Conservation (phyloP, 2,329 filamentous ascomycete species). For the Colletotrichum eleusines region DNA sequence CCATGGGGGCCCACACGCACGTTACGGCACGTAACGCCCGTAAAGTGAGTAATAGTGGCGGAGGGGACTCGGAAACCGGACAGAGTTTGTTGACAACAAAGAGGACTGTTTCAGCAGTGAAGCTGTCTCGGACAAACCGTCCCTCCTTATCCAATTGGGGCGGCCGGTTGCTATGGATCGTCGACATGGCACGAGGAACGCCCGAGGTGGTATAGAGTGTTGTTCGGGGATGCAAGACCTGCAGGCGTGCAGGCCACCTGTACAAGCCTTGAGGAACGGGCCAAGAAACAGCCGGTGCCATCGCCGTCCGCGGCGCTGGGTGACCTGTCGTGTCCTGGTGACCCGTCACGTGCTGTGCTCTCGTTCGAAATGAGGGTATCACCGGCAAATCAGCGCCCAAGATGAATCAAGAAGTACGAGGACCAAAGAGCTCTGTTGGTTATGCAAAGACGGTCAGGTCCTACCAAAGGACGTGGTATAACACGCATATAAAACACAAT, state of each 20-base stretch:
- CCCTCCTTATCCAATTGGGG: background rate
- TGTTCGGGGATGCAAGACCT: too few species aligned
- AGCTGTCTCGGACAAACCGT: background rate
- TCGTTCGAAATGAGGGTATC: background rate
- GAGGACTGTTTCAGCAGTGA: background rate
- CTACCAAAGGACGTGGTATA: background rate
- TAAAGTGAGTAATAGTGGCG: background rate
- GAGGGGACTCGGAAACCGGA: background rate
- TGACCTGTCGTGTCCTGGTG: background rate
- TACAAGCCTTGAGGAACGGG: background rate
- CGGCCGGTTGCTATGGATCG: background rate
- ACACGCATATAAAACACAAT: slow-evolving; percentile 20
- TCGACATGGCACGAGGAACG: background rate
- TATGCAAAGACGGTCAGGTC: background rate
- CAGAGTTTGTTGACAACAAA: background rate
- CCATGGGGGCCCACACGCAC: background rate
- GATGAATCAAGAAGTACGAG: background rate
- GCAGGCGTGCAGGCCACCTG: background rate
- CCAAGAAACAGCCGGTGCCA: background rate
- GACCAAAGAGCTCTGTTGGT: background rate
- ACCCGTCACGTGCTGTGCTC: background rate
- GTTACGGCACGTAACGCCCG: background rate
- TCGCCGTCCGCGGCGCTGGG: background rate
- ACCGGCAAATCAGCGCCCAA: background rate
- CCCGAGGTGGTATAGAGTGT: background rate